These are phyloP conservation scores for Pichia sp. DNA, from an alignment of 1,139 yeast species.

Conservation along the genomic window DNA sequence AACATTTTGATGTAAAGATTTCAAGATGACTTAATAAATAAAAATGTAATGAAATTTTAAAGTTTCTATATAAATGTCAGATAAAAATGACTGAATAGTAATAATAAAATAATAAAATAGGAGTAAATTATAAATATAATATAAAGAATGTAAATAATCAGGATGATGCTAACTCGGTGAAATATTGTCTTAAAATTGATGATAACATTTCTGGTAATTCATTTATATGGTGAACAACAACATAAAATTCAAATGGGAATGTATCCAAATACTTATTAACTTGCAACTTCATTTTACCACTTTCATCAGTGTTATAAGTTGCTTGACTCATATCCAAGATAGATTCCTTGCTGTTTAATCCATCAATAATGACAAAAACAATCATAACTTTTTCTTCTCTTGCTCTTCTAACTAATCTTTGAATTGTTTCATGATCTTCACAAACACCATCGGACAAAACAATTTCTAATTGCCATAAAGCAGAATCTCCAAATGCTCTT, in stretches of 20 bases:
- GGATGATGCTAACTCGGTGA: slow-evolving; percentile 54
- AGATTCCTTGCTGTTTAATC: slow-evolving; percentile 76
- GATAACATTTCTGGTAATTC: slow-evolving; percentile 93
- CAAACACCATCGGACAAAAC: slow-evolving; percentile 95
- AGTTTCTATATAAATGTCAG: no score
- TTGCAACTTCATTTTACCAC: slow-evolving; percentile 66
- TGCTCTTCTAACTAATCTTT: slow-evolving; percentile 82
- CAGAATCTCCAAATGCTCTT: slow-evolving; percentile 45
- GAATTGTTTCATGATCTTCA: slow-evolving; percentile 82
- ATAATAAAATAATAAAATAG: slow-evolving; percentile 8
- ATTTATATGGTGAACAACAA: slow-evolving; percentile 80
- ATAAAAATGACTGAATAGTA: no score
- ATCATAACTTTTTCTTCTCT: slow-evolving; percentile 90
- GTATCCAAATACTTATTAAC: slow-evolving; percentile 84
- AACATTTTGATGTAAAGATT: no score
- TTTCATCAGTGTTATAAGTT: slow-evolving; percentile 60
- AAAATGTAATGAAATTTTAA: no score
- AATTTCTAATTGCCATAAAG: slow-evolving; percentile 90
- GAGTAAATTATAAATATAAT: not conserved
- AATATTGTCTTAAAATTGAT: slow-evolving; percentile 84
- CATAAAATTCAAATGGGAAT: slow-evolving; percentile 96
- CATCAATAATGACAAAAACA: slow-evolving; percentile 92
- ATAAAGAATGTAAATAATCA: slow-evolving; percentile 2
- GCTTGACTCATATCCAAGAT: slow-evolving; percentile 95
- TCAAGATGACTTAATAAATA: no score